These are phyloP conservation scores for Byssochlamys sp. DNA, from an alignment of 2,329 filamentous ascomycete genomes.

Conservation along the genomic window DNA sequence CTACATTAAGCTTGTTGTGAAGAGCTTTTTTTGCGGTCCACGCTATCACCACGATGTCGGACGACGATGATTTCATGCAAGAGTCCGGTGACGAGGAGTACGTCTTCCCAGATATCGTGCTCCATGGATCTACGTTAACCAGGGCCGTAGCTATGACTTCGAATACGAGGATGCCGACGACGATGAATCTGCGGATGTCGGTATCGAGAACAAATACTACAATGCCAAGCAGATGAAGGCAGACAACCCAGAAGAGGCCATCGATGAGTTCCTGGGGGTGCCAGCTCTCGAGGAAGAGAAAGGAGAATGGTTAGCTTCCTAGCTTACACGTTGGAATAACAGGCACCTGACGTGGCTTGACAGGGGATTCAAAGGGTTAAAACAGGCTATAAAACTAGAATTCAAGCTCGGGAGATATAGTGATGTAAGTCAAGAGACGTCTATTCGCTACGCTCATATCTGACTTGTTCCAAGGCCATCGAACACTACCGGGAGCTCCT, in stretches of 20 bases:
- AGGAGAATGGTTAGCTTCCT: constrained; percentile 64
- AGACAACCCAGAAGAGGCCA: constrained; percentile 75
- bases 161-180: constrained; percentile 94
- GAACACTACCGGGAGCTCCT: constrained; percentile 90
- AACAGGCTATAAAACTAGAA: constrained; percentile 95
- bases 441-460: not conserved
- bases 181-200: constrained; percentile 76
- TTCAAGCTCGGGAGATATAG: constrained; percentile 85
- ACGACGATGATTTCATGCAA: constrained; percentile 87
- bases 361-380: constrained; percentile 87
- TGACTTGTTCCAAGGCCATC: constrained; percentile 54
- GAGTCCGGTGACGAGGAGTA: constrained; percentile 82
- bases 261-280: constrained; percentile 84
- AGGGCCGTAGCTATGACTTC: constrained; percentile 65
- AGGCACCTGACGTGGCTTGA: constrained; percentile 6
- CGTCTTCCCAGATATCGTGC: constrained; percentile 14
- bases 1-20: not conserved
- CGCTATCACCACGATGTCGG: constrained; percentile 51
- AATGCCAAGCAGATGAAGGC: constrained; percentile 95
- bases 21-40: not conserved
- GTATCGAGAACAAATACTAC: constrained; percentile 99
- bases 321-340: not conserved
- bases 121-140: constrained; percentile 15
- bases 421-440: constrained; percentile 45
- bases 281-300: constrained; percentile 78